Evolutionary conservation across 2,329 filamentous ascomycete species (phyloP).

Genomic region (Plectosphaerella cucumerina): DNA sequence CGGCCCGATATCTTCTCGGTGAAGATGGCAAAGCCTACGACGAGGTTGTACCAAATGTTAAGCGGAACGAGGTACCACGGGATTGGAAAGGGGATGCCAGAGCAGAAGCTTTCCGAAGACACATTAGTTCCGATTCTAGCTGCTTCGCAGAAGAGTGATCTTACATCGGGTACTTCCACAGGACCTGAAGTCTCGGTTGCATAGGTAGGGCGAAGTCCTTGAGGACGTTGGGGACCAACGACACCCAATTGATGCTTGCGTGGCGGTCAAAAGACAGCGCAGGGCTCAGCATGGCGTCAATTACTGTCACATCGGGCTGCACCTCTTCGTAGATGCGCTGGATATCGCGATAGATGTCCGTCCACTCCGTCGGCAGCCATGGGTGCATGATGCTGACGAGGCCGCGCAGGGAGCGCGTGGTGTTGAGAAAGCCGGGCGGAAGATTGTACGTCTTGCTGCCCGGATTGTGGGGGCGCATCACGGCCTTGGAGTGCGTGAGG

Average conservation of each 20-base stretch:
- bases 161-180: conserved; percentile 11
- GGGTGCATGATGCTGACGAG: not conserved
- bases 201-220: conserved; percentile 6
- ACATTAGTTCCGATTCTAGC: not conserved
- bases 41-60: conserved; percentile 4
- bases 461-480: not conserved
- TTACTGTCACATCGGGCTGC: conserved; percentile 4
- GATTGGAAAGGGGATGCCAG: conserved; percentile 11
- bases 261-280: conserved; percentile 5
- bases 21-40: not conserved
- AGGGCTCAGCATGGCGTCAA: conserved; percentile 8
- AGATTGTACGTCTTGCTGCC: not conserved
- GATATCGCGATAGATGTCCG: conserved; percentile 1
- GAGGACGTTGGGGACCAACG: conserved; percentile 5
- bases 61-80: conserved; percentile 3
- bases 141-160: not conserved
- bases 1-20: not conserved
- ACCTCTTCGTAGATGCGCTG: conserved; percentile 2
- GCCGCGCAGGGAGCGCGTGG: not conserved
- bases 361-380: conserved; percentile 3
- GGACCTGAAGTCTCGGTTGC: not conserved
- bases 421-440: not conserved
- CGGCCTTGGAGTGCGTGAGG: conserved; percentile 1
- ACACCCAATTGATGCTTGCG: conserved; percentile 6
- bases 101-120: conserved; percentile 5